A percentile compares a stretch with the other conserved stretches of the same genome.
phyloP scores from a whole-genome alignment of 2,329 filamentous ascomycete genomes.

The Venturiaceae sp. region DNA sequence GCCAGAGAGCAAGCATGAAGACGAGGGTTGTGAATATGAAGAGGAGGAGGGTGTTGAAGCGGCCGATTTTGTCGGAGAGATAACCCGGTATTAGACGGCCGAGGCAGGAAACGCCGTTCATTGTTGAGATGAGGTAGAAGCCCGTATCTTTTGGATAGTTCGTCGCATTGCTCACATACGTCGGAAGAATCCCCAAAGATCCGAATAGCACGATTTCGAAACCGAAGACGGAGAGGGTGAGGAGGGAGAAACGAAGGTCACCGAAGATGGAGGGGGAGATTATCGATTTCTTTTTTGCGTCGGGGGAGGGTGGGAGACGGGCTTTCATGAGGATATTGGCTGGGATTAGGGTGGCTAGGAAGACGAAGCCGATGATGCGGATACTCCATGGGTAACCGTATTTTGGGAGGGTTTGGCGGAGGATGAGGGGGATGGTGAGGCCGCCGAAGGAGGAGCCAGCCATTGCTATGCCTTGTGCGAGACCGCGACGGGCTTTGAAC shows the following conservation, averaged over 20 bases:
- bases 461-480: conserved; percentile 30
- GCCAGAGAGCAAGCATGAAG: conserved; percentile 4
- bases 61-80: conserved; percentile 41
- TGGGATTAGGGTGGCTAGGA: conserved; percentile 21
- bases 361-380: conserved; percentile 28
- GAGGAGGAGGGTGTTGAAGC: conserved; percentile 41
- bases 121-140: conserved; percentile 43
- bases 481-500: conserved; percentile 26
- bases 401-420: conserved; percentile 16
- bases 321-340: conserved; percentile 25
- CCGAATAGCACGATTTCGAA: conserved; percentile 18
- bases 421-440: conserved; percentile 24
- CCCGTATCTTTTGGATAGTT: conserved; percentile 22
- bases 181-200: conserved; percentile 3
- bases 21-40: not conserved
- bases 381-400: conserved; percentile 28
- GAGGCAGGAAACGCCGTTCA: conserved; percentile 36
- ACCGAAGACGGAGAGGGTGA: conserved; percentile 23
- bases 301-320: conserved; percentile 6
- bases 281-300: conserved; percentile 15
- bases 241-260: conserved; percentile 17
- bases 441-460: conserved; percentile 24
- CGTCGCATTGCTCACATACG: not conserved
- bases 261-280: conserved; percentile 24
- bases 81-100: conserved; percentile 45